Evolutionary conservation across 495 filamentous ascomycete species (phyloP), one percentile per base, ranked within the genome.

Genomic region (Trichoderma virens): DNA sequence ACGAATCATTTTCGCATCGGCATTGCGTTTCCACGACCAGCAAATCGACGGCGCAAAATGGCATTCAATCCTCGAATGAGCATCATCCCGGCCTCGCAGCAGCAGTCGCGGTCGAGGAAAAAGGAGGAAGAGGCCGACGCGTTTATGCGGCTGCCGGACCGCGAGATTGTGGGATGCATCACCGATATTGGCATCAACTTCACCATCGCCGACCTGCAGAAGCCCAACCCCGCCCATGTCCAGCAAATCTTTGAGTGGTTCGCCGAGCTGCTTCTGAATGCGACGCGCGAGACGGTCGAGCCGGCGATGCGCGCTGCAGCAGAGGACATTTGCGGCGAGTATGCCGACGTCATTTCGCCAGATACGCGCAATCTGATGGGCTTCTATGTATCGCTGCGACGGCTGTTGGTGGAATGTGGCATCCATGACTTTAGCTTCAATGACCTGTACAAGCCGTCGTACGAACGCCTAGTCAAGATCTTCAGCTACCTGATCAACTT

Each of bases 231-330:
- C 13, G 85, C 91, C 63, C 91, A 95, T 68, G 92, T 96, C 59
- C 95, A 98, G 75, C 89, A 91, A 82, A 90, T 98, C 38, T 93
- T 97, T 66, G 94, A 98, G 83, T 95, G 91, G 90, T 95, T 98
- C 70, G 93, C 90, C 56, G 92, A 96, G 70, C 78, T 96, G 13
- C 82, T 98, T 27, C 91, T 97, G 83, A 96, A 96, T 74, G 85
- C 88, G 56, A 96, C 91, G 23, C 86, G 89, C 60, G 90, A 93
- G 61, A 91, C 92, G 3, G 89, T 98, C 60, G 92, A 97, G 68
- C 95, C 94, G 27, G 92, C 92, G 1, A 96, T 98, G 90, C 87
- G 85, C 71, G 92, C 92, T 5, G 92, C 92, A 0, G 86, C 88
- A 23, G 90, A 96, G 66, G 90, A 97, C 71, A 73, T 96, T 4